These are phyloP conservation scores for Tetrapisispora phaffii DNA, from an alignment of 805 yeast species.

Conservation along the genomic window DNA sequence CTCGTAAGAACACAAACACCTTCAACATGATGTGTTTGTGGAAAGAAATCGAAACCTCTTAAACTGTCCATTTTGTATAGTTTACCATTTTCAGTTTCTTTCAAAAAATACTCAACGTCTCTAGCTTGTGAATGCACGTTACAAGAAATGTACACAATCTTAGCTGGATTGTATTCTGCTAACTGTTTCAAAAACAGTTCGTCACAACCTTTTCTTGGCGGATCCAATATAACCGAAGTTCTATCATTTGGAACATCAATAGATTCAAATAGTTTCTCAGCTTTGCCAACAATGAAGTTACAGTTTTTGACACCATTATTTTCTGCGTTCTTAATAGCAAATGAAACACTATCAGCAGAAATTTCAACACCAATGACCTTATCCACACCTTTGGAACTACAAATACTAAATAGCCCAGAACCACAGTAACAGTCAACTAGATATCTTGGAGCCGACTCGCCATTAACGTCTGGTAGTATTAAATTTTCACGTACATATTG, in stretches of 20 bases:
- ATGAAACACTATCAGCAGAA: slow-evolving; percentile 79
- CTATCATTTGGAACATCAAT: slow-evolving; percentile 64
- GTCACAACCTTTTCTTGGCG: slow-evolving; percentile 96
- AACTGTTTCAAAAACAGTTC: slow-evolving; percentile 77
- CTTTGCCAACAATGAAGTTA: slow-evolving; percentile 80
- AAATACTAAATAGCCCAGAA: slow-evolving; percentile 83
- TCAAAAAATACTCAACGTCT: slow-evolving; percentile 75
- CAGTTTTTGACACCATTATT: slow-evolving; percentile 70
- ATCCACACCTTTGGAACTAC: slow-evolving; percentile 74
- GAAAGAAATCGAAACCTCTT: slow-evolving; percentile 94
- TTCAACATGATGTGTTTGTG: slow-evolving; percentile 89
- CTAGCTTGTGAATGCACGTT: slow-evolving; percentile 97
- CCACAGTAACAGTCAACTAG: slow-evolving; percentile 95
- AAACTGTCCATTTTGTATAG: slow-evolving; percentile 68
- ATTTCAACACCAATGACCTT: slow-evolving; percentile 90
- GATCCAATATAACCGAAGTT: slow-evolving; percentile 89
- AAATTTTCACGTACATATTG: slow-evolving; percentile 69
- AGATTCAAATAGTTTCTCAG: slow-evolving; percentile 75
- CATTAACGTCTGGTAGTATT: slow-evolving; percentile 35
- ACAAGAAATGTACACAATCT: slow-evolving; percentile 90
- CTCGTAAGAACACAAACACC: slow-evolving; percentile 64
- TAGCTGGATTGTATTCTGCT: slow-evolving; percentile 71
- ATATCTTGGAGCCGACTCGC: slow-evolving; percentile 40
- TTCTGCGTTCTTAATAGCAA: slow-evolving; percentile 74
- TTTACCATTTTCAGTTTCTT: slow-evolving; percentile 50